phyloP scores from a whole-genome alignment of 352 stramenopile genomes.

The Peronospora tabacina region DNA sequence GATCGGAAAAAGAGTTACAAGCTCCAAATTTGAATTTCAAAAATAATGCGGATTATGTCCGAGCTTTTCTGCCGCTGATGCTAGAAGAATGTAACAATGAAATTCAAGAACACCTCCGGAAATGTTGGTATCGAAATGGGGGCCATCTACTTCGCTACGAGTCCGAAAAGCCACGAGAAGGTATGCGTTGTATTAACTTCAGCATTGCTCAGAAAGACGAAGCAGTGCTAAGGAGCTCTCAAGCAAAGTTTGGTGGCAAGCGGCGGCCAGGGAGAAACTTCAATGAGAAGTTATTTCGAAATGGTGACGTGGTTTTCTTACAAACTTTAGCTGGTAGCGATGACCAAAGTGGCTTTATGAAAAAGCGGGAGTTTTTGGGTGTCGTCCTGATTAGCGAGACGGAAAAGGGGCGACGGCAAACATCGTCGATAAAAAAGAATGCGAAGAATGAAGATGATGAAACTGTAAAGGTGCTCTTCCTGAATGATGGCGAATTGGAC shows the following conservation, averaged over 20 bases:
- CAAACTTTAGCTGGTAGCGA: constrained; percentile 32
- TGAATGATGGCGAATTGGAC: constrained; percentile 76
- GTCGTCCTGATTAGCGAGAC: constrained; percentile 70
- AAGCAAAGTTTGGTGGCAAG: constrained; percentile 29
- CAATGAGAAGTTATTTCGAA: constrained; percentile 69
- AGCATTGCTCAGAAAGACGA: constrained; percentile 54
- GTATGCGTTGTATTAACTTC: constrained; percentile 74
- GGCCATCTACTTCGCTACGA: constrained; percentile 72
- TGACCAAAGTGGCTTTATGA: constrained; percentile 32
- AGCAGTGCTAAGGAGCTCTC: constrained; percentile 18
- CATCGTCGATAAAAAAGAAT: constrained; percentile 32
- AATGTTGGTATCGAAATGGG: constrained; percentile 32
- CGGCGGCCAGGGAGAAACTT: constrained; percentile 15
- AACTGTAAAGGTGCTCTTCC: constrained; percentile 60
- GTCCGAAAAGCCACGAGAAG: constrained; percentile 70
- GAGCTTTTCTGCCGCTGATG: constrained; percentile 70
- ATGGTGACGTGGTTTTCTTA: constrained; percentile 70
- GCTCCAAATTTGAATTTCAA: constrained; percentile 53
- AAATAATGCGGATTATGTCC: constrained; percentile 65
- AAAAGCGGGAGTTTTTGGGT: constrained; percentile 58
- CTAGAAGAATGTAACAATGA: constrained; percentile 82
- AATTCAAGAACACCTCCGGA: constrained; percentile 58
- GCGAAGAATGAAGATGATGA: constrained; percentile 55
- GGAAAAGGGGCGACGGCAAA: constrained; percentile 53
- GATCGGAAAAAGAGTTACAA: constrained; percentile 42